phyloP scores from a whole-genome alignment of 78 protist species.

The Dictyostelium brefeldianum region DNA sequence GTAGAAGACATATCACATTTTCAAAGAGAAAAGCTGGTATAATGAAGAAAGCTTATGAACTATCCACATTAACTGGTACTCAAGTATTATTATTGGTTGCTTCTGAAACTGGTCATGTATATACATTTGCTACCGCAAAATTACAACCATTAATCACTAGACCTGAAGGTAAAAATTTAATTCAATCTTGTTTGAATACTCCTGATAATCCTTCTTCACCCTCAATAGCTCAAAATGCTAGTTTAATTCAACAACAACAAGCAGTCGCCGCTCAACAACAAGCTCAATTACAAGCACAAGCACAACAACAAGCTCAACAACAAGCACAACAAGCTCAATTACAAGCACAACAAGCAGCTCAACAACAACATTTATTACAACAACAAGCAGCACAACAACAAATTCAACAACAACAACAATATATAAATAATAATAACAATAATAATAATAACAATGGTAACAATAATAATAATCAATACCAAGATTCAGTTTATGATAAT shows the following conservation, averaged over 20 bases:
- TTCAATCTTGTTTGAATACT: constrained; percentile 78
- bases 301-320: constrained; percentile 21
- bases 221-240: background rate
- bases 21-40: constrained; percentile 92
- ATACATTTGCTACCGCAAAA: constrained; percentile 97
- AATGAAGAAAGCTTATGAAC: constrained; percentile 95
- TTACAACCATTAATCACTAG: constrained; percentile 94
- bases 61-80: constrained; percentile 94
- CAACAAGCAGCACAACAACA: background rate
- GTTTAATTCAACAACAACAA: background rate
- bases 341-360: background rate
- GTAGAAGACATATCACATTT: constrained; percentile 95
- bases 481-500: background rate
- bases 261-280: background rate
- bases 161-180: constrained; percentile 82
- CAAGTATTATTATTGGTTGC: constrained; percentile 95
- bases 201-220: constrained; percentile 61
- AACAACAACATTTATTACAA: background rate
- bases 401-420: background rate
- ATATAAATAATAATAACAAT: background rate
- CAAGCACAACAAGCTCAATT: background rate
- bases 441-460: background rate
- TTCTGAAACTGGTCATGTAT: constrained; percentile 96
- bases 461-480: background rate
- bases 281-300: background rate